Percentiles rank a stretch among this genome's conserved stretches.
phyloP scores from a whole-genome alignment of 495 filamentous ascomycete species.

The Aspergillus taichungensis region DNA sequence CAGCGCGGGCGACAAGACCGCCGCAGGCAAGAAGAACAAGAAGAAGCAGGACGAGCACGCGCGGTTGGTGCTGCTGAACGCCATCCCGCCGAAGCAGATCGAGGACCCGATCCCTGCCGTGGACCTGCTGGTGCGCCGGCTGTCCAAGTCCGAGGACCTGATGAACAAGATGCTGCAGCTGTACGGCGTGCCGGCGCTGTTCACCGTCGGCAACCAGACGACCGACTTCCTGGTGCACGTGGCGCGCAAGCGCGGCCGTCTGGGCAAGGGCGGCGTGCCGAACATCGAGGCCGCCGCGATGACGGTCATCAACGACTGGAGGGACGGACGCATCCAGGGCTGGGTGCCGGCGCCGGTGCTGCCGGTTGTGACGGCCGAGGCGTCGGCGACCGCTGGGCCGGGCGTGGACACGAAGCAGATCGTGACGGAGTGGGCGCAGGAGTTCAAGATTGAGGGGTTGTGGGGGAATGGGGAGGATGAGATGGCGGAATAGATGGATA shows the following conservation, averaged over 20 bases:
- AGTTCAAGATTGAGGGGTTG: conserved; percentile 93
- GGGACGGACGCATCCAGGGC: conserved; percentile 89
- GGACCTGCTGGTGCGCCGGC: conserved; percentile 64
- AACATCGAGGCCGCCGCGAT: conserved; percentile 83
- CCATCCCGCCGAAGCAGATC: conserved; percentile 87
- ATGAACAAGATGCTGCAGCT: conserved; percentile 67
- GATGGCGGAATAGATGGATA: conserved; percentile 33
- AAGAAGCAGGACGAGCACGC: conserved; percentile 62
- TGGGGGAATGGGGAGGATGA: conserved; percentile 59
- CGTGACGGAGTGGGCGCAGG: conserved; percentile 86
- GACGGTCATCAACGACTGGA: conserved; percentile 89
- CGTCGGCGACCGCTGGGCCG: conserved; percentile 18
- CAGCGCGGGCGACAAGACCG: conserved; percentile 38
- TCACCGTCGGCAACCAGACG: conserved; percentile 62
- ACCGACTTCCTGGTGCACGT: conserved; percentile 94
- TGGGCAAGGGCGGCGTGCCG: conserved; percentile 84
- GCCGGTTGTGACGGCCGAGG: conserved; percentile 36
- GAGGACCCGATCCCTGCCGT: conserved; percentile 84
- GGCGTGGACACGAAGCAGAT: conserved; percentile 69
- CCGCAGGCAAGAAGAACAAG: conserved; percentile 42
- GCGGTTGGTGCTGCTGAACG: conserved; percentile 79
- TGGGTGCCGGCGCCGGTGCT: conserved; percentile 72
- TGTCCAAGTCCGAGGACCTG: conserved; percentile 62
- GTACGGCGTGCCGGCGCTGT: conserved; percentile 74
- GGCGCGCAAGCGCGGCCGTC: conserved; percentile 78